Evolutionary conservation across 1,284 basidiomycete genomes (phyloP).

Genomic region (Sanghuangporus weigelae): DNA sequence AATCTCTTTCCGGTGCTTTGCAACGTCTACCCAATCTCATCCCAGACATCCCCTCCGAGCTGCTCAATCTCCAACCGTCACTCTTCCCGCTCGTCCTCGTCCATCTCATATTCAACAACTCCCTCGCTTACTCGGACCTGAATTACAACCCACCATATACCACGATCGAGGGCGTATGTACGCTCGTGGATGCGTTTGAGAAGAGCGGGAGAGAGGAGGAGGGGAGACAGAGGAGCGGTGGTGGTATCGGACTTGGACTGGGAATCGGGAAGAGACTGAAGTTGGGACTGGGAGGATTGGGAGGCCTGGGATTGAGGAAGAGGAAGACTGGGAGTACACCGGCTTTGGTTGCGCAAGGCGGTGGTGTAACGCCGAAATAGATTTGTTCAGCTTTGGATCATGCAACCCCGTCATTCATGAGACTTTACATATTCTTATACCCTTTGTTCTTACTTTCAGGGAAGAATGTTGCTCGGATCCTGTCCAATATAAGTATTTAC

Average conservation of each 20-base stretch:
- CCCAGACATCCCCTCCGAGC: constrained; percentile 46
- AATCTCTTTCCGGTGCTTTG: neutral
- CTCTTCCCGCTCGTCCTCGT: constrained; percentile 56
- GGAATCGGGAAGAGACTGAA: too few relatives aligned
- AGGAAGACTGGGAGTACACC: neutral
- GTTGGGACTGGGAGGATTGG: neutral
- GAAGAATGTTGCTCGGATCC: too few relatives aligned
- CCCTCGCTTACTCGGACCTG: constrained; percentile 60
- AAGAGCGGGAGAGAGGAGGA: constrained; percentile 32
- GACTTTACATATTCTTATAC: too few relatives aligned
- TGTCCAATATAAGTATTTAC: too few relatives aligned
- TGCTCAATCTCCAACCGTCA: constrained; percentile 64
- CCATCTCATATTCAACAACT: constrained; percentile 68
- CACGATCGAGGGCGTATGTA: constrained; percentile 39
- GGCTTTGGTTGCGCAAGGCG: neutral
- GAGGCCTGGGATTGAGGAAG: neutral
- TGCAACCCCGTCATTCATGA: too few relatives aligned
- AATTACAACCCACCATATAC: constrained; percentile 59
- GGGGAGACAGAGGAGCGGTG: constrained; percentile 28
- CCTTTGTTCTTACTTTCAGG: too few relatives aligned
- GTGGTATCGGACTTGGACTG: constrained; percentile 20
- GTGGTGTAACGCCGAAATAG: neutral
- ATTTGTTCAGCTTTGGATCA: too few relatives aligned
- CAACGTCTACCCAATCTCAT: constrained; percentile 34
- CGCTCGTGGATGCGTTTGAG: constrained; percentile 43